Evolutionary conservation across 352 stramenopile species (phyloP), one percentile per base, ranked within the genome.

Genomic region (Thalassiosira exigua): DNA sequence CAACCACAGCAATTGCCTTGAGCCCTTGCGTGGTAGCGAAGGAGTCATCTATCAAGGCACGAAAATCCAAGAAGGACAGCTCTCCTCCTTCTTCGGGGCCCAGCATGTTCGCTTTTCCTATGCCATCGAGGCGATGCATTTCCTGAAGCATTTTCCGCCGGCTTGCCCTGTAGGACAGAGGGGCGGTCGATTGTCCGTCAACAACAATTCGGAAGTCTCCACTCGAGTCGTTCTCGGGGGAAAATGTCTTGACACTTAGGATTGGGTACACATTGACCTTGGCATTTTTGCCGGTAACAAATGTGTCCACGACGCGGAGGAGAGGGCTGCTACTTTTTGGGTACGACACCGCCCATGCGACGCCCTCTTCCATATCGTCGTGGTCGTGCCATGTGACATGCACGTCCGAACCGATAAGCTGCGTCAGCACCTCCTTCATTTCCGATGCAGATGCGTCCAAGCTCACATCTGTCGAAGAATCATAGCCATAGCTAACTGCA

Each of bases 131-230:
- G 21, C 59, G 58, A 58, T 95, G 83, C 14, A 95, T 87, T 58
- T 82, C 86, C 11, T 83, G 39, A 22, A 90, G 61, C 26, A 95
- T 58, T 68, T 90, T 87, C 7, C 54, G 57, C 22, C 88, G 56
- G 11, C 81, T 89, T n/a, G 87, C 90, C 29, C 81, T 62, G 32
- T 84, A 81, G n/a, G 85, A 81, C 50, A 95, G 51, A 0, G 89
- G 76, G 26, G 69, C 73, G 12, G 89, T 94, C 14, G 81, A 69
- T 85, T 94, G 81, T 7, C 78, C 78, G 50, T 90, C 89, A 17
- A 95, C 64, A 12, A 81, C 52, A 29, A 95, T 79, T 36, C 77
- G 61, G 57, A 93, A 94, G 51, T 85, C 76, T 51, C 91, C 91
- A 36, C 80, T 74, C 21, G 79, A 82, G 53, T 89, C 81, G 39